These are phyloP conservation scores for Mycosphaerella sp. DNA, from an alignment of 2,329 filamentous ascomycete species.

Conservation along the genomic window DNA sequence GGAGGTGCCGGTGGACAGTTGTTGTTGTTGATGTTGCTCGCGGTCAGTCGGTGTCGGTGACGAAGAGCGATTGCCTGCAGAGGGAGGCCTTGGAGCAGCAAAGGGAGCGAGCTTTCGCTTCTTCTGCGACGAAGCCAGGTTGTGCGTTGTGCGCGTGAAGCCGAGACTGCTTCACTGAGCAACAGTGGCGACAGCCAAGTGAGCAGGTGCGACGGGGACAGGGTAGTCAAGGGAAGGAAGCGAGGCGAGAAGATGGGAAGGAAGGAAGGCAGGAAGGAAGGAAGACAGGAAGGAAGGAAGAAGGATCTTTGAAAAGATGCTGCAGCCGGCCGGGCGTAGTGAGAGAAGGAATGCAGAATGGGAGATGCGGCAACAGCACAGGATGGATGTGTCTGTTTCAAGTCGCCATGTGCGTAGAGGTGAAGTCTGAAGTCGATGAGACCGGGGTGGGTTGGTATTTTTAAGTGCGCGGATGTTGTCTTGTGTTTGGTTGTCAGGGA, in stretches of 20 bases:
- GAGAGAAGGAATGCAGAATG: background rate
- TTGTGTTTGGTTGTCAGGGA: too few species aligned
- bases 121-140: constrained; percentile 34
- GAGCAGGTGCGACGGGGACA: background rate
- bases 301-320: background rate
- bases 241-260: background rate
- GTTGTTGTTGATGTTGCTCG: constrained; percentile 11
- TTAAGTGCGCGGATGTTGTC: too few species aligned
- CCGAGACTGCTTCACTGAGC: constrained; percentile 1
- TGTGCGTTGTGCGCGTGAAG: constrained; percentile 8
- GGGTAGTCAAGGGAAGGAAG: background rate
- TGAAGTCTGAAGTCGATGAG: too few species aligned
- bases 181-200: background rate
- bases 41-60: background rate
- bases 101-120: constrained; percentile 43
- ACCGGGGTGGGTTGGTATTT: too few species aligned
- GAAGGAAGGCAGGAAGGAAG: background rate
- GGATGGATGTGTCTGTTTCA: background rate
- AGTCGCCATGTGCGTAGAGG: too few species aligned
- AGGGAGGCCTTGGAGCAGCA: constrained; percentile 4
- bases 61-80: constrained; percentile 2
- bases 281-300: background rate
- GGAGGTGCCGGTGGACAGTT: constrained; percentile 14
- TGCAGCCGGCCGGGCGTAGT: background rate
- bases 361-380: background rate